These are phyloP conservation scores for Crithidia fasciculata DNA, from an alignment of 208 protist species.

Conservation along the genomic window DNA sequence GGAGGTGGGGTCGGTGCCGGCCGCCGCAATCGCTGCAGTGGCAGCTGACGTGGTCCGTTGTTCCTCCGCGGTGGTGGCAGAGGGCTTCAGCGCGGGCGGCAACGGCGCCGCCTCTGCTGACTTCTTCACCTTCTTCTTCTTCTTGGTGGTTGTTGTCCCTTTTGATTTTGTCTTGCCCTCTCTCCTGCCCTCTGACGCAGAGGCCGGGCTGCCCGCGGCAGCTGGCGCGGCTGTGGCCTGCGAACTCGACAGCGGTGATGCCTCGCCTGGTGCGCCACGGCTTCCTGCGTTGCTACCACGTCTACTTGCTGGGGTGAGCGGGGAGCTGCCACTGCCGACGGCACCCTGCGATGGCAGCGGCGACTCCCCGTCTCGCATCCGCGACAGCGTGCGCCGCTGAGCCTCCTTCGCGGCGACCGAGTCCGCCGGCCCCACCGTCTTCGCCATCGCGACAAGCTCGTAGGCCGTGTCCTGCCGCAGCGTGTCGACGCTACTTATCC, in stretches of 20 bases:
- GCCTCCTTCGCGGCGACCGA: constrained; percentile 18
- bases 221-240: not conserved
- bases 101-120: not conserved
- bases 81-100: too few relatives aligned
- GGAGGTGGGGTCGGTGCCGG: not conserved
- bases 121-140: not conserved
- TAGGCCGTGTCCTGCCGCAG: not conserved
- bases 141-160: not conserved
- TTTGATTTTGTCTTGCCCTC: not conserved
- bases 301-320: not conserved
- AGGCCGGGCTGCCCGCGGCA: not conserved
- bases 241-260: not conserved
- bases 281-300: not conserved
- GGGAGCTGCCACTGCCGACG: not conserved
- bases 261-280: too few relatives aligned
- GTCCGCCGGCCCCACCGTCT: constrained; percentile 17
- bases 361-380: not conserved
- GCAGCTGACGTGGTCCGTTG: too few relatives aligned
- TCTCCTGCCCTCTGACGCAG: not conserved
- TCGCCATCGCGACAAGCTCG: constrained; percentile 17
- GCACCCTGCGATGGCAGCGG: not conserved
- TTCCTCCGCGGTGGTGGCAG: too few relatives aligned
- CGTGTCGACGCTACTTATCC: too few relatives aligned
- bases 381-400: not conserved
- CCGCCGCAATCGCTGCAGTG: too few relatives aligned